Conservation (phyloP, 2,329 filamentous ascomycete genomes). For the Hymenoscyphus fructigenus region DNA sequence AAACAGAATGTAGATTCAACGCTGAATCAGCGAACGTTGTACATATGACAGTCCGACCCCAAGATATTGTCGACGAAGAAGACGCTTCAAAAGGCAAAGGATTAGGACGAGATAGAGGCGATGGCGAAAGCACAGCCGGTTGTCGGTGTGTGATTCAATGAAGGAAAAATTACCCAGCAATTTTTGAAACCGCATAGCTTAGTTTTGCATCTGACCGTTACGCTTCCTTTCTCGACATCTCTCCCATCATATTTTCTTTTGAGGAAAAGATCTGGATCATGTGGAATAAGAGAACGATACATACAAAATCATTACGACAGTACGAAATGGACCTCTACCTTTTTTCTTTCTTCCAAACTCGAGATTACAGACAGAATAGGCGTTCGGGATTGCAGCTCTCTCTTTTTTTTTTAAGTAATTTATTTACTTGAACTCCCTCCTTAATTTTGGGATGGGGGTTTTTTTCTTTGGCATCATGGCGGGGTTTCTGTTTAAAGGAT, state of each 20-base stretch:
- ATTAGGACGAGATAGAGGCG: slow-evolving; percentile 47
- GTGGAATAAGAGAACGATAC: slow-evolving; percentile 1
- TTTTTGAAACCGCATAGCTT: slow-evolving; percentile 4
- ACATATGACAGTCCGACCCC: slow-evolving; percentile 91
- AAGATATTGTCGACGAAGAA: slow-evolving; percentile 78
- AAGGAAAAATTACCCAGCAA: slow-evolving; percentile 15
- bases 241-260: neutral
- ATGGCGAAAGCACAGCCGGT: slow-evolving; percentile 55
- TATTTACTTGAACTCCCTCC: neutral
- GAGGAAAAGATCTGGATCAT: neutral
- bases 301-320: slow-evolving; percentile 7
- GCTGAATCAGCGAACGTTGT: slow-evolving; percentile 76
- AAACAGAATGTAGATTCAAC: slow-evolving; percentile 74
- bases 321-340: neutral
- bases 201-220: neutral
- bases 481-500: neutral
- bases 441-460: neutral
- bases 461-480: neutral
- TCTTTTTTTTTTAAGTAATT: neutral
- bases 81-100: slow-evolving; percentile 36
- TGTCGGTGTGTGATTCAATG: slow-evolving; percentile 66
- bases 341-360: neutral
- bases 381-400: neutral
- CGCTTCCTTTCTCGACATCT: neutral
- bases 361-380: neutral